Evolutionary conservation across 306 rosid genomes (phyloP), one percentile per base, ranked within the genome.

Genomic region (Prunus salicina): DNA sequence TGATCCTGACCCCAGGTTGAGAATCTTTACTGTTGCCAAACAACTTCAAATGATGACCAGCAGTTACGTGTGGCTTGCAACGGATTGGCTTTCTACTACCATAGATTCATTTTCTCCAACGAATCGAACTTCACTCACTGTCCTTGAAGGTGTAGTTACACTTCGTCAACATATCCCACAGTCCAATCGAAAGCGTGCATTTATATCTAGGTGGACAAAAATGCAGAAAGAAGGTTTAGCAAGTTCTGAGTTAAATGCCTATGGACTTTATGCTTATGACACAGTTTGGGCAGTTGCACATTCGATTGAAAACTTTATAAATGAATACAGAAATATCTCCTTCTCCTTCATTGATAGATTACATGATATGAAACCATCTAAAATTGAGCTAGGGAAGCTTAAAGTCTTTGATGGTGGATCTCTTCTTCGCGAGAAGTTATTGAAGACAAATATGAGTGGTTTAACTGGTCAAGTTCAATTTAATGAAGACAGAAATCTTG

Each of bases 51-150:
- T 95, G 99, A 86, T 92, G 89, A 85, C 86, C 27, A 80, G 82
- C 41, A 78, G 81, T 49, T 95, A 85, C 65, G 97, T 88, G 27
- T 95, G 99, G 99, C 85, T 95, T 67, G 93, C 91, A 57, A 90
- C 97, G 0, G 97, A 95, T 82, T 95, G 97, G 97, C 90, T 95
- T 57, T 84, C 91, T 77, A 61, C 92, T 67, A 92, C 99, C 50
- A 12, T 92, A 12, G 92, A 89, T 83, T 92, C 99, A 22, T 76
- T 83, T 71, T 74, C 84, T 30, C 78, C 86, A 2, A 56, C 28
- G 72, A 84, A 77, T 72, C 84, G 34, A 76, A 63, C 93, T 12
- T 71, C 90, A 67, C 78, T 89, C 28, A 55, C 52, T 69, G 56
- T 81, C 62, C 84, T 95, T 32, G 87, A 90, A 83, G 99, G 99